Base-by-base conservation (phyloP, 106 monocot species). In the Apostasia ramifera region DNA sequence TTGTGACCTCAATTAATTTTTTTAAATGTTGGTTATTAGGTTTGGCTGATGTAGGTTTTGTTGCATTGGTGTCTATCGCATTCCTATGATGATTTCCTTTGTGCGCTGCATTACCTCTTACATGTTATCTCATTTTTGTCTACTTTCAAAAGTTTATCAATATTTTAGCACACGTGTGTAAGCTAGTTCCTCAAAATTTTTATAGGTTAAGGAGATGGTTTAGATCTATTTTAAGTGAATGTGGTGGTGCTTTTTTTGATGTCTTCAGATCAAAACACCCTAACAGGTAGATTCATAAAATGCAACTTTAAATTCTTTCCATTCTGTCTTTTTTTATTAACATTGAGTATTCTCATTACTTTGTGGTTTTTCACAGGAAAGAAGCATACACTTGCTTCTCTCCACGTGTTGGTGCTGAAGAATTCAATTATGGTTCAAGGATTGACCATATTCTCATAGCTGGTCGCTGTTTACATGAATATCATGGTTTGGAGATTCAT, bases 391-490 rank as follows among this genome's bases (percentile, higher is more conserved):
- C 92, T 49, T 92, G 89, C 59, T 98, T 90, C 74, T 69, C 85
- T 13, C 81, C 74, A 68, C 48, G 63, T 40, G 66, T 80, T 81
- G 93, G 98, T 69, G 92, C 85, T 68, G 98, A 98, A 82, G 93
- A 85, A 67, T 98, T 85, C 75, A 98, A 98, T 67, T 98, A 90
- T 72, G 98, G 92, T 59, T 83, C 90, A 57, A 81, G 98, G 79
- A 98, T 98, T 66, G 98, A 98, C 67, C 98, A 87, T 79, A 93
- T 98, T 68, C 81, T 98, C 54, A 74, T 88, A 71, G 74, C 89
- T 71, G 98, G 92, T 55, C 57, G 72, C 47, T 98, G 98, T 77
- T 73, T 98, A 66, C 98, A 98, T 82, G 49, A 73, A 58, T 59
- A 68, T 55, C 37, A 73, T 78, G 61, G 73, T 63, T 53, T 49